Base-by-base conservation (phyloP, 139 green algal species). In the Closterium sp. region DNA sequence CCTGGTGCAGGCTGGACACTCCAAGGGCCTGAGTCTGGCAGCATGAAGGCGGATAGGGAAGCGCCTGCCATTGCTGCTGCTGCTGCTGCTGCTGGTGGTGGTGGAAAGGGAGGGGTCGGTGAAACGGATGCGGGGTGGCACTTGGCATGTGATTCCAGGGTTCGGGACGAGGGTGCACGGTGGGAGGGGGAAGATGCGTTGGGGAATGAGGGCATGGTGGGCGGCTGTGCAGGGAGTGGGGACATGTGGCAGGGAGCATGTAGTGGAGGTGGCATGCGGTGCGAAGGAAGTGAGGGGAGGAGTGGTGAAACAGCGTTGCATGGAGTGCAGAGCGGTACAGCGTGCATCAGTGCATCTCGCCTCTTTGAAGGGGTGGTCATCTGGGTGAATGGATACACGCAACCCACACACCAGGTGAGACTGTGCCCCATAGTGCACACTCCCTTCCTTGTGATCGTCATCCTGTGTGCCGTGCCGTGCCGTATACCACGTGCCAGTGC, bases 351-450 rank as follows among this genome's bases (percentile, higher is more conserved):
- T 16, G 7, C 83, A 23, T 86, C 83, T 32, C 30, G 32, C 19
- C 31, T 99, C 55, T 99, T 99, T 86, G 19, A 38, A 1, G 97
- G 97, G 1, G 95, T 99, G 2, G 89, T 92, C 35, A 98, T 99
- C 33, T 94, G 96, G 90, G 97, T 99, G 35, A 98, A 99, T 91
- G 97, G 97, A 3, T 95, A 95, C 86, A 99, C 97, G 4, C 33
- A 81, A 2, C 97, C 97, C 6, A 95, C 95, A 1, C 95, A 97
- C 55, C 88, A 93, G 91, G 91, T 93, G 36, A 81, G 5, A 28
- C 55, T 87, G 33, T 91, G 30, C 6, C 10, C 36, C 10, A 84
- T 10, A 23, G 30, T 84, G n/a, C 28, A 76, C 31, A 16, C 30
- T 2, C 12, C 10, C 86, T 87, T 90, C 9, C 32, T 76, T 76